Conservation (phyloP, 2,329 filamentous ascomycete species). For the Talaromyces marneffei region DNA sequence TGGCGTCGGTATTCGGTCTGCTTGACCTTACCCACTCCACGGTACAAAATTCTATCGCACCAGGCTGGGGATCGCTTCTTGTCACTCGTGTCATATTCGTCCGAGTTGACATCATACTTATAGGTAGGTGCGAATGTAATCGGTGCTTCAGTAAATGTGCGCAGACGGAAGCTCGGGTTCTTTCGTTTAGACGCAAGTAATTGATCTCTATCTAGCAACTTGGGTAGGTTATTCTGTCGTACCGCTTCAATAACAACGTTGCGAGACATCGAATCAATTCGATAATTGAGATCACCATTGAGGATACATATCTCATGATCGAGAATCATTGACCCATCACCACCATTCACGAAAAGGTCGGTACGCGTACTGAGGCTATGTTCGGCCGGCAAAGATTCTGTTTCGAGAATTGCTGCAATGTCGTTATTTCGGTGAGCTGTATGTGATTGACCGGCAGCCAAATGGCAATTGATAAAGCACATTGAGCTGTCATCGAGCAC, state of each 20-base stretch:
- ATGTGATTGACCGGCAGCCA: slow-evolving; percentile 87
- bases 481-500: slow-evolving; percentile 87
- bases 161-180: slow-evolving; percentile 82
- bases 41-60: slow-evolving; percentile 90
- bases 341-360: slow-evolving; percentile 82
- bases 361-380: slow-evolving; percentile 60
- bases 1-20: slow-evolving; percentile 84
- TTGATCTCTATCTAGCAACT: slow-evolving; percentile 89
- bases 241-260: slow-evolving; percentile 86
- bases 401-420: slow-evolving; percentile 80
- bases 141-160: slow-evolving; percentile 81
- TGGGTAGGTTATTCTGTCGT: slow-evolving; percentile 70
- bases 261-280: slow-evolving; percentile 93
- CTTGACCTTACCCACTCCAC: slow-evolving; percentile 72
- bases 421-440: slow-evolving; percentile 90
- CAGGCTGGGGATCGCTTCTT: slow-evolving; percentile 92
- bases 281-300: slow-evolving; percentile 96
- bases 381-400: slow-evolving; percentile 66
- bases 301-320: slow-evolving; percentile 97
- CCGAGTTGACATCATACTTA: slow-evolving; percentile 95
- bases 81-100: slow-evolving; percentile 89
- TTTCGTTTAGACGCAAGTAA: slow-evolving; percentile 80
- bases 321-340: slow-evolving; percentile 88
- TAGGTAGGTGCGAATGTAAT: slow-evolving; percentile 95
- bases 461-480: slow-evolving; percentile 95